Conservation (phyloP, 2,329 filamentous ascomycete species). For the Bipolaris oryzae region DNA sequence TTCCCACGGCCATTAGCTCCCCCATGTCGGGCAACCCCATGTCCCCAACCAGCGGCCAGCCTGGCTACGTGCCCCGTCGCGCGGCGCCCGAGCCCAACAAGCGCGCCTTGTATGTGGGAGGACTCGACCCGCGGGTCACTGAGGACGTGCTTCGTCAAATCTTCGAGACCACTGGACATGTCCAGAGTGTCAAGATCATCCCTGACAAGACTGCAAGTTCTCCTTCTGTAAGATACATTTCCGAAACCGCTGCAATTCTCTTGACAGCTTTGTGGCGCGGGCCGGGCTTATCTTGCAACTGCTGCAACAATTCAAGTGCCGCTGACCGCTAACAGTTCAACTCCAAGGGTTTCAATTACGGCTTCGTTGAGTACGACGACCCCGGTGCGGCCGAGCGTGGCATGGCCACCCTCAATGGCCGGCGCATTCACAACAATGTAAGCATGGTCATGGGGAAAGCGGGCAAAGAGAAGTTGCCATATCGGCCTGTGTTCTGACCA, state of each 20-base stretch:
- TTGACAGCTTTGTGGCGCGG: slow-evolving; percentile 17
- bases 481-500: slow-evolving; percentile 31
- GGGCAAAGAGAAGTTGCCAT: not conserved
- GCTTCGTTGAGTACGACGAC: slow-evolving; percentile 98
- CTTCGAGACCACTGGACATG: slow-evolving; percentile 97
- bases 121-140: slow-evolving; percentile 90
- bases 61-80: slow-evolving; percentile 75
- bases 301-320: slow-evolving; percentile 11
- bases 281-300: slow-evolving; percentile 19
- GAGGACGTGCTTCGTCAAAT: slow-evolving; percentile 97
- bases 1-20: slow-evolving; percentile 89
- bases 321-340: slow-evolving; percentile 28
- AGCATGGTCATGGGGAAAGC: slow-evolving; percentile 43
- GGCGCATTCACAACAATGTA: slow-evolving; percentile 94
- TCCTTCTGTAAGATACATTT: slow-evolving; percentile 29
- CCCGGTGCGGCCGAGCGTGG: slow-evolving; percentile 94
- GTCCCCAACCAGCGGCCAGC: slow-evolving; percentile 80
- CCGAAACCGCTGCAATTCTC: slow-evolving; percentile 18
- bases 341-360: slow-evolving; percentile 93
- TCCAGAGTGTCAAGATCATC: slow-evolving; percentile 99
- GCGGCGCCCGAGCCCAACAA: slow-evolving; percentile 98
- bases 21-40: slow-evolving; percentile 80
- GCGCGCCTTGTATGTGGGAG: slow-evolving; percentile 93
- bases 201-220: slow-evolving; percentile 96
- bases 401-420: slow-evolving; percentile 95